Evolutionary conservation across 2,329 filamentous ascomycete genomes (phyloP).

Genomic region (Shiraia bambusicola): DNA sequence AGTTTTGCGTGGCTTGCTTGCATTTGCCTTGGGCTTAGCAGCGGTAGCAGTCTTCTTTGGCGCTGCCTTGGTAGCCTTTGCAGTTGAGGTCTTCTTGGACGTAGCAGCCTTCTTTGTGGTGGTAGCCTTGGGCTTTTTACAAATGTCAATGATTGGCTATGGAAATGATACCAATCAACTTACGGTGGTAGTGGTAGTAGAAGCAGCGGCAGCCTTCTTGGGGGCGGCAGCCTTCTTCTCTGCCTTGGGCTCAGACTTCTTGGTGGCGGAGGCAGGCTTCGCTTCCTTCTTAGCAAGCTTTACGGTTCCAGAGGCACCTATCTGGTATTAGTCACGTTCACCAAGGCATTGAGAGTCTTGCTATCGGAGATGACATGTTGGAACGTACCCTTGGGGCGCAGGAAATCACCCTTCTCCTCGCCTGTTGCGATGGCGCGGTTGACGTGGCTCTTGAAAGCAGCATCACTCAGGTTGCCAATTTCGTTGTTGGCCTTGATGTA

Average conservation of each 20-base stretch:
- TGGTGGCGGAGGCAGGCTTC: conserved; percentile 34
- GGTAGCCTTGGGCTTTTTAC: conserved; percentile 28
- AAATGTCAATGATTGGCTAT: background rate
- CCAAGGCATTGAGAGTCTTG: background rate
- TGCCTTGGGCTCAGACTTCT: conserved; percentile 34
- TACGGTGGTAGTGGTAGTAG: conserved; percentile 10
- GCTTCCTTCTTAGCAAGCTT: conserved; percentile 83
- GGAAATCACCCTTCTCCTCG: conserved; percentile 83
- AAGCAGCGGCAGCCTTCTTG: conserved; percentile 26
- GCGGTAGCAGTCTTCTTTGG: conserved; percentile 32
- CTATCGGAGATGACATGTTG: conserved; percentile 2
- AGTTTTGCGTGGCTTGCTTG: conserved; percentile 51
- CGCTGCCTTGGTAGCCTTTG: conserved; percentile 51
- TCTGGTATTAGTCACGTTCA: conserved; percentile 25
- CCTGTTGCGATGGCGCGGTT: conserved; percentile 81
- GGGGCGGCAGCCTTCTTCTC: conserved; percentile 34
- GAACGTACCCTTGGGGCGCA: conserved; percentile 84
- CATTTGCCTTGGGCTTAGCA: conserved; percentile 49
- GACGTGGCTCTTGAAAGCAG: conserved; percentile 71
- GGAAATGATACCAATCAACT: conserved; percentile 3
- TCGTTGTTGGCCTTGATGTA: conserved; percentile 73
- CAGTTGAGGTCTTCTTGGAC: conserved; percentile 45
- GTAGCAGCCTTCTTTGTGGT: conserved; percentile 36
- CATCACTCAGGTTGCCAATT: conserved; percentile 56
- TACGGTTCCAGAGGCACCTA: conserved; percentile 82